These are phyloP conservation scores for Luzula sylvatica DNA, from an alignment of 176 grass and related monocot species.

Conservation along the genomic window DNA sequence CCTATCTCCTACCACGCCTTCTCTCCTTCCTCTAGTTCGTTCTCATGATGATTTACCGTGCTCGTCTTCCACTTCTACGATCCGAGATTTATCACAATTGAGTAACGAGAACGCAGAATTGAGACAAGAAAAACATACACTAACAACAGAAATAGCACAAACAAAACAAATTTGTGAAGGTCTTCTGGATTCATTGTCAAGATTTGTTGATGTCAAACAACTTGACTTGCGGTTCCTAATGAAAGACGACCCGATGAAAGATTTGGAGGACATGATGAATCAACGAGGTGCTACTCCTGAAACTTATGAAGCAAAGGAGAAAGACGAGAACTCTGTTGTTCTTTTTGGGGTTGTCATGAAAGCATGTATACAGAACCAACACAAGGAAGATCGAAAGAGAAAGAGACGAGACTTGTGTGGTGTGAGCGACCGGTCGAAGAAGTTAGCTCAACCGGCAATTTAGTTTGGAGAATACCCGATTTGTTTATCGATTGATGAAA, in stretches of 20 bases:
- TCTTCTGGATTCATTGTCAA: conserved; percentile 63
- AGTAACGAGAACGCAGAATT: conserved; percentile 60
- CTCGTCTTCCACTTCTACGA: conserved; percentile 44
- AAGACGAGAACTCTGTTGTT: conserved; percentile 32
- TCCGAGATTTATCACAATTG: conserved; percentile 15
- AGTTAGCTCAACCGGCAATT: conserved; percentile 12
- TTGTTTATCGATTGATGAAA: too few species aligned
- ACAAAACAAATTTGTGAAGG: conserved; percentile 50
- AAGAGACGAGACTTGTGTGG: conserved; percentile 21
- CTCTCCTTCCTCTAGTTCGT: conserved; percentile 18
- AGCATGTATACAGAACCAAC: neutral
- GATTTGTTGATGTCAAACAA: conserved; percentile 48
- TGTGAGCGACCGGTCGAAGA: conserved; percentile 36
- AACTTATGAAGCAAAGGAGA: neutral
- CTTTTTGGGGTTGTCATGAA: conserved; percentile 65
- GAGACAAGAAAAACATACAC: conserved; percentile 41
- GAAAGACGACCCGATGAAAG: conserved; percentile 16
- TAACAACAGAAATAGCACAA: conserved; percentile 39
- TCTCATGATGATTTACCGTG: conserved; percentile 26
- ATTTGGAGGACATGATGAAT: neutral
- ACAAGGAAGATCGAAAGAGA: conserved; percentile 16
- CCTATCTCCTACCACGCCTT: conserved; percentile 21
- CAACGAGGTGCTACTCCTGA: neutral
- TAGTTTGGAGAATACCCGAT: too few species aligned
- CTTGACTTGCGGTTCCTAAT: conserved; percentile 46